Evolutionary conservation across 2,329 filamentous ascomycete genomes (phyloP), one percentile per base, ranked within the genome.

Genomic region (Xylariaceae sp.): DNA sequence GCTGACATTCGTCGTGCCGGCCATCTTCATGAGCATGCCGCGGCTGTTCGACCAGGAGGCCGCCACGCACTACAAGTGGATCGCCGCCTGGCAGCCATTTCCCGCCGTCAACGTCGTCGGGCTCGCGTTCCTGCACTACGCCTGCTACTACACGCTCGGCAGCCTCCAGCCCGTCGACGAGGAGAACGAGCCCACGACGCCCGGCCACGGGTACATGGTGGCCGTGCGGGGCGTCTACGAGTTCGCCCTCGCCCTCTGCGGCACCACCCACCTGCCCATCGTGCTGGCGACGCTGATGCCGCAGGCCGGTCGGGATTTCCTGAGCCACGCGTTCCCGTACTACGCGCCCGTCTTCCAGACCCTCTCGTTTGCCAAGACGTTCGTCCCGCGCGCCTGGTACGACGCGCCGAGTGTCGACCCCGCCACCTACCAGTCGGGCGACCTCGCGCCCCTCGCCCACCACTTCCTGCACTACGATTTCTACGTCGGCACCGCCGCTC

Each of bases 401-500:
- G 52, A 28, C 4, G 28, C 61, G 6, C 69, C 67, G 16, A 48
- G 52, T n/a, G 40, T 67, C 17, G 51, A 63, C 41, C 57, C 64
- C 11, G 45, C 49, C 2, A 39, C 34, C 3, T 65, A 65, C 58
- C 40, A n/a, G 16, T 56, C 65, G 9, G 69, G 69, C 53, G 68
- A 67, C 11, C 62, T 68, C 11, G 60, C 61, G 6, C 37, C 65
- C 11, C 31, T 66, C 6, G 61, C 60, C 14, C 56, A 61, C 46
- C 58, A 71, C 41, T 71, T 73, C 56, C 60, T 71, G 44, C 67
- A 68, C 28, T 73, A 67, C 56, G 70, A 73, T 53, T 39, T 71
- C 39, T 69, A 68, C 57, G 58, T 67, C 28, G 69, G 66, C 44
- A 61, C 60, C 33, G 21, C 50, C 16, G 57, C 66, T 4, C 28